These are phyloP conservation scores for Malassezia restricta DNA, from an alignment of 1,284 basidiomycete species.

Conservation along the genomic window DNA sequence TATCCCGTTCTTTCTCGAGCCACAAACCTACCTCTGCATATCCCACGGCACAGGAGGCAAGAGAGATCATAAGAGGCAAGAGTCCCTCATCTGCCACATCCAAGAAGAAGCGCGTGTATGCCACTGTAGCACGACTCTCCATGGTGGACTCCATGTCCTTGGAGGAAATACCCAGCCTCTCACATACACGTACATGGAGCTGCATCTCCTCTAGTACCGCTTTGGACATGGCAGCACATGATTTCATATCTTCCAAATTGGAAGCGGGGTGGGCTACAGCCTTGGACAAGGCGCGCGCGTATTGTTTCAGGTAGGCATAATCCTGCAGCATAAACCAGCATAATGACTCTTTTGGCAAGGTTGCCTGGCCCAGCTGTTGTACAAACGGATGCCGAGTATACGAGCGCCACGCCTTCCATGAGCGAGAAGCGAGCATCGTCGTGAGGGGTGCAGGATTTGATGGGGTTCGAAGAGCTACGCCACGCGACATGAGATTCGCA, in stretches of 20 bases:
- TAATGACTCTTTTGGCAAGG: constrained; percentile 58
- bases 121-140: constrained; percentile 34
- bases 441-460: constrained; percentile 1
- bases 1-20: constrained; percentile 46
- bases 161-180: constrained; percentile 21
- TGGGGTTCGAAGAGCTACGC: constrained; percentile 4
- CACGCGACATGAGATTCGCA: constrained; percentile 53
- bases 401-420: constrained; percentile 30
- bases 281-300: constrained; percentile 52
- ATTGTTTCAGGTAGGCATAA: constrained; percentile 50
- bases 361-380: constrained; percentile 59
- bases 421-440: constrained; percentile 20
- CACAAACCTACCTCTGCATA: constrained; percentile 81
- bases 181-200: constrained; percentile 29
- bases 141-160: constrained; percentile 21
- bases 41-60: constrained; percentile 74
- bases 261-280: constrained; percentile 51
- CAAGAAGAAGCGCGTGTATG: constrained; percentile 39
- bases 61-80: constrained; percentile 63
- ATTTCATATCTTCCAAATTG: constrained; percentile 55
- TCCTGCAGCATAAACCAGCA: constrained; percentile 67
- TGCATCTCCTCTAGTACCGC: constrained; percentile 28
- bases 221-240: constrained; percentile 54
- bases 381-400: constrained; percentile 66
- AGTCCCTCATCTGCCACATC: constrained; percentile 40